These are phyloP conservation scores for Austroboletus novae-zelandiae DNA, from an alignment of 1,284 basidiomycete species.

Conservation along the genomic window DNA sequence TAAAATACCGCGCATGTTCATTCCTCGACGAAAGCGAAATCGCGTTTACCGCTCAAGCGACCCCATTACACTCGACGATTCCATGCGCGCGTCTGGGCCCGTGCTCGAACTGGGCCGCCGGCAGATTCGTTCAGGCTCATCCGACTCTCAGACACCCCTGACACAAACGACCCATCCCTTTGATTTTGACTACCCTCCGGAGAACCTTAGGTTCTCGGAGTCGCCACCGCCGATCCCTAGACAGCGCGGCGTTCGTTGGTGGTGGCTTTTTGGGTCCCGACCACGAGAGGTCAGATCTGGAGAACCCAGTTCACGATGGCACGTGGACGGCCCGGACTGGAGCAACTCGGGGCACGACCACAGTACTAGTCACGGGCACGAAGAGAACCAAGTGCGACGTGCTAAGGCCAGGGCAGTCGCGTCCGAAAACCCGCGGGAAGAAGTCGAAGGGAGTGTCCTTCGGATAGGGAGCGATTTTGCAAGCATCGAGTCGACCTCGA, in stretches of 20 bases:
- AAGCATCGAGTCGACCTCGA: conserved; percentile 15
- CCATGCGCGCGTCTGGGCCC: conserved; percentile 14
- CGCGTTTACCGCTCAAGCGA: conserved; percentile 11
- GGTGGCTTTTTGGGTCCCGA: conserved; percentile 24
- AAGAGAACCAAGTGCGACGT: background rate
- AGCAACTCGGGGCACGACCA: conserved; percentile 23
- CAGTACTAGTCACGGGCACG: conserved; percentile 5
- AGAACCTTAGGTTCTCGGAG: background rate
- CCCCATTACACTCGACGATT: conserved; percentile 22
- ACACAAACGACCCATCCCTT: conserved; percentile 7
- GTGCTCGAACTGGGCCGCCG: conserved; percentile 4
- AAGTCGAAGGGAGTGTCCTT: conserved; percentile 14
- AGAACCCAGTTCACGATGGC: conserved; percentile 23
- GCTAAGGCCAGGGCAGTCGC: conserved; percentile 2
- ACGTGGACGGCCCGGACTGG: conserved; percentile 22
- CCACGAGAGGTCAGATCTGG: conserved; percentile 25
- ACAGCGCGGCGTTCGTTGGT: conserved; percentile 24
- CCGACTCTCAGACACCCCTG: conserved; percentile 30
- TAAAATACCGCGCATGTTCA: conserved; percentile 17
- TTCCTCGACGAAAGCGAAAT: conserved; percentile 10
- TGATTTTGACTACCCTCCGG: conserved; percentile 7
- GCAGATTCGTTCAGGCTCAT: conserved; percentile 21
- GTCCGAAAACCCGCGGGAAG: conserved; percentile 11
- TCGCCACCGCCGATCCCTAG: conserved; percentile 8
- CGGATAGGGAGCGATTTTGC: conserved; percentile 20